phyloP scores from a whole-genome alignment of 1,139 yeast species.

The Kluyveromyces sp. region DNA sequence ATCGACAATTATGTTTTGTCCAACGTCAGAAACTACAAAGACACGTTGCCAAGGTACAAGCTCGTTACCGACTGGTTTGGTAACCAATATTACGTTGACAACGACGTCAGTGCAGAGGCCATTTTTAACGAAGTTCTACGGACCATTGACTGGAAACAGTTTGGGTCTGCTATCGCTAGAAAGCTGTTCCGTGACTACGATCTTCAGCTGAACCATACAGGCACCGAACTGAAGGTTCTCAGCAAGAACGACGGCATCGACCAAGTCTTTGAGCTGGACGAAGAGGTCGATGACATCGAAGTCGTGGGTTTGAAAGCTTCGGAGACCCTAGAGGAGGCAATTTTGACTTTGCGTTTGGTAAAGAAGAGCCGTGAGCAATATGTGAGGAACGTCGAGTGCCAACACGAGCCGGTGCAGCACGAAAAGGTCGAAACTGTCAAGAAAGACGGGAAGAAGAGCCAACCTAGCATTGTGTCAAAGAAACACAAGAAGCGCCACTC shows the following conservation, averaged over 20 bases:
- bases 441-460: slow-evolving; percentile 1
- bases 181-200: slow-evolving; percentile 23
- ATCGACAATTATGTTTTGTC: slow-evolving; percentile 10
- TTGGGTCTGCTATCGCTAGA: slow-evolving; percentile 23
- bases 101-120: slow-evolving; percentile 12
- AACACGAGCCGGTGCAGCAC: neutral
- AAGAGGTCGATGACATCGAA: slow-evolving; percentile 20
- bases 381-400: neutral
- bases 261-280: slow-evolving; percentile 20
- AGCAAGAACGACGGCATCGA: slow-evolving; percentile 19
- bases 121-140: slow-evolving; percentile 17
- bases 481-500: neutral
- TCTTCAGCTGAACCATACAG: slow-evolving; percentile 24
- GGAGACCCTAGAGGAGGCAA: slow-evolving; percentile 16
- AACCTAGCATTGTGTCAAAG: too few relatives aligned
- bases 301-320: slow-evolving; percentile 21
- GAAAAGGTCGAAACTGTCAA: neutral
- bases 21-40: slow-evolving; percentile 4
- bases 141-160: slow-evolving; percentile 17
- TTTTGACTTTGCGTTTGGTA: slow-evolving; percentile 16
- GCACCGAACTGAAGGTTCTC: slow-evolving; percentile 18
- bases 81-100: slow-evolving; percentile 23
- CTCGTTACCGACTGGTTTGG: slow-evolving; percentile 26
- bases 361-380: slow-evolving; percentile 7
- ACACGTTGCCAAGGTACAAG: slow-evolving; percentile 18